phyloP scores from a whole-genome alignment of 345 rosid species.

The Bretschneidera sinensis region DNA sequence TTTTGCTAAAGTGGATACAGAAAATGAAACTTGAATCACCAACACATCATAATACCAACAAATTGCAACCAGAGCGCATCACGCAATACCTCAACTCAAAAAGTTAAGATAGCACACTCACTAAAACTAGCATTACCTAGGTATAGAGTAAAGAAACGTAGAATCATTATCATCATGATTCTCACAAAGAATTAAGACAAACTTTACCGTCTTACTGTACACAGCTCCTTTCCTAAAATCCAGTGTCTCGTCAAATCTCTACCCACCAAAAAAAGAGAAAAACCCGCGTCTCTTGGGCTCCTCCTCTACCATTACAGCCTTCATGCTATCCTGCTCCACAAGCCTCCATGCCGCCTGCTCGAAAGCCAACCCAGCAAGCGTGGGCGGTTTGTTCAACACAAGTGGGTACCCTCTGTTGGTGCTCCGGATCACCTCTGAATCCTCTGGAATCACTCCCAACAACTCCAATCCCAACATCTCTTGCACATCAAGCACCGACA shows the following conservation, averaged over 20 bases:
- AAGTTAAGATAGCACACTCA: neutral
- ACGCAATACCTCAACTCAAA: neutral
- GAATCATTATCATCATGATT: neutral
- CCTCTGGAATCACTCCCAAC: constrained; percentile 88
- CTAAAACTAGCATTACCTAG: neutral
- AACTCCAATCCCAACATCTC: constrained; percentile 86
- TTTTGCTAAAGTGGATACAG: neutral
- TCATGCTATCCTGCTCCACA: constrained; percentile 95
- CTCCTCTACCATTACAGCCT: constrained; percentile 93
- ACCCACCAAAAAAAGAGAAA: constrained; percentile 86
- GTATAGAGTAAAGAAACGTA: neutral
- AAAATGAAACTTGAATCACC: neutral
- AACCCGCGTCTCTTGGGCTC: constrained; percentile 87
- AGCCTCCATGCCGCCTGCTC: constrained; percentile 99
- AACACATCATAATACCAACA: neutral
- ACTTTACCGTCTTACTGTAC: constrained; percentile 31
- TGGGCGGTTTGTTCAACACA: constrained; percentile 85
- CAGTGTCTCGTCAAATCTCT: neutral
- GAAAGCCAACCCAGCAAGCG: constrained; percentile 89
- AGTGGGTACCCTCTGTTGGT: constrained; percentile 88
- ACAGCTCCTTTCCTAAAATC: constrained; percentile 5
- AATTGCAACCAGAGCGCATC: neutral
- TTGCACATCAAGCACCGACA: constrained; percentile 93
- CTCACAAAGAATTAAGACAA: constrained; percentile 10
- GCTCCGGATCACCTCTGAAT: constrained; percentile 85